Evolutionary conservation across 306 rosid species (phyloP).

Genomic region (Prunus fruticosa): DNA sequence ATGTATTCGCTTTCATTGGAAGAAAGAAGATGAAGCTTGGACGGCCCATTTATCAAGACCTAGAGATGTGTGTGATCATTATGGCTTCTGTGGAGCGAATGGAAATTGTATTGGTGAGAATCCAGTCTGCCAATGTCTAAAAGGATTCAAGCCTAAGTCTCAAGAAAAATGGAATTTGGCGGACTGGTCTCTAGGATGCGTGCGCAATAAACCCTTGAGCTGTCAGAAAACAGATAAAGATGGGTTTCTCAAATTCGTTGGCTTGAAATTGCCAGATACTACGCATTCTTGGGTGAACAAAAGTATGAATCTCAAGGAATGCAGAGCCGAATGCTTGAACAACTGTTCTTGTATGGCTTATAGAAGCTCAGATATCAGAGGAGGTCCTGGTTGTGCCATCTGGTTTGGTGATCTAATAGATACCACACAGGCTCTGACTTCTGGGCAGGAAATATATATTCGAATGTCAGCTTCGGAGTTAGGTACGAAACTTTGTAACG

Average conservation of each 20-base stretch:
- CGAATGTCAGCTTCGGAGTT: slow-evolving; percentile 28
- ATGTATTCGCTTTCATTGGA: slow-evolving; percentile 37
- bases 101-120: slow-evolving; percentile 34
- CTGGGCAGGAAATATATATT: slow-evolving; percentile 38
- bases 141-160: slow-evolving; percentile 46
- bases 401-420: slow-evolving; percentile 52
- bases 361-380: slow-evolving; percentile 37
- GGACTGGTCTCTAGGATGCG: slow-evolving; percentile 57
- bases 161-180: slow-evolving; percentile 38
- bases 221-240: slow-evolving; percentile 27
- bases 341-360: slow-evolving; percentile 63
- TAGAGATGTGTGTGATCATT: slow-evolving; percentile 42
- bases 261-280: slow-evolving; percentile 50
- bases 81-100: slow-evolving; percentile 42
- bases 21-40: slow-evolving; percentile 40
- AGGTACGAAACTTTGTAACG: slow-evolving; percentile 8
- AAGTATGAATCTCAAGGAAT: slow-evolving; percentile 39
- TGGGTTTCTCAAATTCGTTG: slow-evolving; percentile 35
- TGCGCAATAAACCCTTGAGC: slow-evolving; percentile 17
- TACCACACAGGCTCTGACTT: slow-evolving; percentile 19
- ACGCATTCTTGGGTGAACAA: slow-evolving; percentile 38
- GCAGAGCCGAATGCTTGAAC: slow-evolving; percentile 40
- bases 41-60: slow-evolving; percentile 27
- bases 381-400: slow-evolving; percentile 55
- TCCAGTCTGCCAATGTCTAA: slow-evolving; percentile 48